Evolutionary conservation across 2,329 filamentous ascomycete genomes (phyloP).

Genomic region (Thelonectria olida): DNA sequence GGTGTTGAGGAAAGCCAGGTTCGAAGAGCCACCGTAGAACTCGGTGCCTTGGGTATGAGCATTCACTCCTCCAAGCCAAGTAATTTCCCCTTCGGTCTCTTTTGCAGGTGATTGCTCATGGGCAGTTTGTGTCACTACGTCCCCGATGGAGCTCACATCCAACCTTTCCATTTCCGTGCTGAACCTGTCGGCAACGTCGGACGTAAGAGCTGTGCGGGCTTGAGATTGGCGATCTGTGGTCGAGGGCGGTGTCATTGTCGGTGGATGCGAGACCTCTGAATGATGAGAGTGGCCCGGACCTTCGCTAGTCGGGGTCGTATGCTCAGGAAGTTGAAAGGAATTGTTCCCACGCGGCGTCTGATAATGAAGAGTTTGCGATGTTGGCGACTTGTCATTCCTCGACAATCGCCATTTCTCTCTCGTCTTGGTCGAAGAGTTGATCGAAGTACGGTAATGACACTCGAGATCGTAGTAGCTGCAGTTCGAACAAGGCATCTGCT

Average conservation of each 20-base stretch:
- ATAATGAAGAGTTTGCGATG: not conserved
- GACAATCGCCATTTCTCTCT: not conserved
- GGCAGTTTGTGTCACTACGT: not conserved
- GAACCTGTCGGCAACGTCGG: not conserved
- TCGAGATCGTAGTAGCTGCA: slow-evolving; percentile 3
- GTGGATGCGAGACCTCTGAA: not conserved
- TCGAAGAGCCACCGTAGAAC: slow-evolving; percentile 6
- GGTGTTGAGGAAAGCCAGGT: slow-evolving; percentile 4
- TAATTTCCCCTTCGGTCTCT: not conserved
- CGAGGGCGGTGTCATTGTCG: not conserved
- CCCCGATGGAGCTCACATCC: not conserved
- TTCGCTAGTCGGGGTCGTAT: not conserved
- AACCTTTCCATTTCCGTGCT: not conserved
- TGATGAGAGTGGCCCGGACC: not conserved
- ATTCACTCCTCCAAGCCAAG: not conserved
- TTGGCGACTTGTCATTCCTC: not conserved
- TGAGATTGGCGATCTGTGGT: slow-evolving; percentile 1
- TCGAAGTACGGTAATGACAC: not conserved
- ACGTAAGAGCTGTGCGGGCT: not conserved
- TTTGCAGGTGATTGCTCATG: not conserved
- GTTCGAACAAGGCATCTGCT: slow-evolving; percentile 4
- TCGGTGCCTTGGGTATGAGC: slow-evolving; percentile 9
- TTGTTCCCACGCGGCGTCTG: not conserved
- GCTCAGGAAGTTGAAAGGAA: not conserved
- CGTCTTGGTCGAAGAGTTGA: not conserved